These are phyloP conservation scores for Lentinus polychrous DNA, from an alignment of 1,284 basidiomycete genomes.

Conservation along the genomic window DNA sequence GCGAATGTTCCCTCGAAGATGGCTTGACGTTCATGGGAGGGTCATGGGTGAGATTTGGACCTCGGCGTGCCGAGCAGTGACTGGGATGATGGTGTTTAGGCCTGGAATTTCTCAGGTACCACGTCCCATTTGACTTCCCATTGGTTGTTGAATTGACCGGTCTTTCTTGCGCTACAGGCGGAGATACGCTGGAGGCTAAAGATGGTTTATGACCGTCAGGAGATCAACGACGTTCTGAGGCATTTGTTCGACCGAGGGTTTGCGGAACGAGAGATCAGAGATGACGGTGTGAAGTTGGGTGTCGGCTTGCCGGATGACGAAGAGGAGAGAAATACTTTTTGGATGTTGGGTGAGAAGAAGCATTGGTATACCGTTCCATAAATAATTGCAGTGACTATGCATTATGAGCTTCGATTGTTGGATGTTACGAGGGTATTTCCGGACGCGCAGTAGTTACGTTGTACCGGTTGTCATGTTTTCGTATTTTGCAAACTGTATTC, in stretches of 20 bases:
- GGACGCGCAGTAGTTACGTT: background rate
- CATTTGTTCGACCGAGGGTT: slow-evolving; percentile 46
- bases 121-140: background rate
- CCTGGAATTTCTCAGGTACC: slow-evolving; percentile 73
- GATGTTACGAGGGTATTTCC: no score
- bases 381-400: no score
- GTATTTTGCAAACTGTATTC: background rate
- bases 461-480: background rate
- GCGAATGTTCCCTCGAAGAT: slow-evolving; percentile 60
- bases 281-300: slow-evolving; percentile 3
- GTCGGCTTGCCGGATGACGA: slow-evolving; percentile 34
- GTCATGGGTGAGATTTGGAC: slow-evolving; percentile 62
- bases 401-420: no score
- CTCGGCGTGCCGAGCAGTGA: slow-evolving; percentile 59
- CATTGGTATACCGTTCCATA: slow-evolving; percentile 42
- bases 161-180: no score
- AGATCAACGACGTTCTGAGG: slow-evolving; percentile 58
- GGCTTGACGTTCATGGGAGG: slow-evolving; percentile 67
- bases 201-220: slow-evolving; percentile 68
- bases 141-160: no score
- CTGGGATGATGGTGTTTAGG: slow-evolving; percentile 56
- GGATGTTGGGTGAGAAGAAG: slow-evolving; percentile 34
- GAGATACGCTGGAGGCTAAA: slow-evolving; percentile 63
- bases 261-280: slow-evolving; percentile 30
- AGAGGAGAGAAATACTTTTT: slow-evolving; percentile 42